phyloP scores from a whole-genome alignment of 2,329 filamentous ascomycete genomes.

The Claviceps monticola region DNA sequence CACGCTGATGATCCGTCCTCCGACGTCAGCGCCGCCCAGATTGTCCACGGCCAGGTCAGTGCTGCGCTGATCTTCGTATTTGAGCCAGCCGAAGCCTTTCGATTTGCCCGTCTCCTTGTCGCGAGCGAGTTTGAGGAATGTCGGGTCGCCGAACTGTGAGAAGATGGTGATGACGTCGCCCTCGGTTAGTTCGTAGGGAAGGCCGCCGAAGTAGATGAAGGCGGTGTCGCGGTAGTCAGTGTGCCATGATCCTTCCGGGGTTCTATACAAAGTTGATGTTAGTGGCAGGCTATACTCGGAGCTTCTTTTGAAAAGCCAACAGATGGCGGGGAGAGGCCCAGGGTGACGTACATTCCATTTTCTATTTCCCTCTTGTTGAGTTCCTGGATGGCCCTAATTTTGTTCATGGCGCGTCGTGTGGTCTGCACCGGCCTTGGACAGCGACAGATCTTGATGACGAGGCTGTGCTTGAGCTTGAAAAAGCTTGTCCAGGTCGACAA shows the following conservation, averaged over 20 bases:
- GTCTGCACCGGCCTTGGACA: not conserved
- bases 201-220: slow-evolving; percentile 88
- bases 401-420: slow-evolving; percentile 55
- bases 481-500: not conserved
- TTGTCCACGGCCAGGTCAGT: slow-evolving; percentile 96
- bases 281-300: slow-evolving; percentile 8
- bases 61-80: slow-evolving; percentile 95
- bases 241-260: slow-evolving; percentile 86
- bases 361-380: slow-evolving; percentile 94
- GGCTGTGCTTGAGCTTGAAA: not conserved
- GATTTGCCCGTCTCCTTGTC: slow-evolving; percentile 96
- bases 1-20: slow-evolving; percentile 69
- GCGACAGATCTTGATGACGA: not conserved
- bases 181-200: slow-evolving; percentile 85
- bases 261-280: slow-evolving; percentile 31
- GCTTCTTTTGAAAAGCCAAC: not conserved
- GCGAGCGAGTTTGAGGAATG: slow-evolving; percentile 79
- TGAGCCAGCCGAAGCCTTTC: slow-evolving; percentile 87
- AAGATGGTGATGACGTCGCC: slow-evolving; percentile 95
- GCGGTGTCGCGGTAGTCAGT: slow-evolving; percentile 95
- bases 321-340: not conserved
- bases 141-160: slow-evolving; percentile 91
- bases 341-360: slow-evolving; percentile 52
- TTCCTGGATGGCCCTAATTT: slow-evolving; percentile 79
- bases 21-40: slow-evolving; percentile 69